Evolutionary conservation across 257 asterid species (phyloP).

Genomic region (Lycium ferocissimum): DNA sequence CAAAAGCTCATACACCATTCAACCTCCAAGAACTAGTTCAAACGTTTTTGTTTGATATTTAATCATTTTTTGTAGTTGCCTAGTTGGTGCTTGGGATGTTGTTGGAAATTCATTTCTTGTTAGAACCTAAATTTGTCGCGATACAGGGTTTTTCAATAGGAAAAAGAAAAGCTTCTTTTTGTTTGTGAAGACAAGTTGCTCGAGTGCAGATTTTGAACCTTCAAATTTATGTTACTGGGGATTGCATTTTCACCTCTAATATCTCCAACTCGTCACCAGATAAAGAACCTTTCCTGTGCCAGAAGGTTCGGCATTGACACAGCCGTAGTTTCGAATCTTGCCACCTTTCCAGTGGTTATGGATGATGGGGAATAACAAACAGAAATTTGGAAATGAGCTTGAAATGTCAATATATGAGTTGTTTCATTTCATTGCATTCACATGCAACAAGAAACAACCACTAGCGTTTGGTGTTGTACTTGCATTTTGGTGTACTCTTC

Average conservation of each 20-base stretch:
- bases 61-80: constrained; percentile 9
- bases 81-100: background rate
- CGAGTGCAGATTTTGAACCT: background rate
- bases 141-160: background rate
- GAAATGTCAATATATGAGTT: too few species aligned
- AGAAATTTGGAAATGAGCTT: too few species aligned
- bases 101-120: background rate
- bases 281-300: background rate
- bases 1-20: background rate
- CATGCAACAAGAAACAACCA: too few species aligned
- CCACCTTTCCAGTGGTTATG: too few species aligned
- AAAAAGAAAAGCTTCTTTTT: background rate
- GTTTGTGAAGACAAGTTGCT: constrained; percentile 13
- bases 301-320: background rate
- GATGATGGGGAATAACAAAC: too few species aligned
- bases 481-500: too few species aligned
- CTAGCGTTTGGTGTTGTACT: too few species aligned
- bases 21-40: constrained; percentile 13
- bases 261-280: too few species aligned
- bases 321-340: background rate
- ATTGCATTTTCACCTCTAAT: too few species aligned
- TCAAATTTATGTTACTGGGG: background rate
- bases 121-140: background rate
- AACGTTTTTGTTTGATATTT: constrained; percentile 8
- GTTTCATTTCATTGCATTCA: too few species aligned